Evolutionary conservation across 2,329 filamentous ascomycete genomes (phyloP), one percentile per base, ranked within the genome.

Genomic region (Pseudopyricularia javanii): DNA sequence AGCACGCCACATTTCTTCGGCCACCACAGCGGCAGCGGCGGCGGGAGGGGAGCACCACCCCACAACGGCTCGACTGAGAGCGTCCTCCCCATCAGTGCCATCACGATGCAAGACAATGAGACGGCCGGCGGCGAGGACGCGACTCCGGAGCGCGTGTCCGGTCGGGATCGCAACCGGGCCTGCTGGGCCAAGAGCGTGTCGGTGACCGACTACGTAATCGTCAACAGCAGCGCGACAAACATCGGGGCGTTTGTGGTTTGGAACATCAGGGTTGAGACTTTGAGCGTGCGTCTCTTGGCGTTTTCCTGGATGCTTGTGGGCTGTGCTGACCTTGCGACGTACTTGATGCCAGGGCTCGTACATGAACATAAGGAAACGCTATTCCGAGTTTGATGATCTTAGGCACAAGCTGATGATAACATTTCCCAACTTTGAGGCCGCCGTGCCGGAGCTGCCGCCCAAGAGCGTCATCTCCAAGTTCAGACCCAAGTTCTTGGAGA

Each of bases 161-260:
- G 47, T 15, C 50, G 51, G 20, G 61, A 74, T 50, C 68, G 73
- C 55, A 79, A 78, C 62, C 73, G 70, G 55, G 79, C 78, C 12
- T 85, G 80, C 65, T 85, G 81, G 81, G 81, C 81, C 30, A 76
- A 73, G 66, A 81, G 78, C 62, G 81, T 83, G 52, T 72, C 78
- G 58, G 73, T 85, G 43, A 70, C 74, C 35, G 76, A 80, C 61
- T 69, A 78, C 62, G 76, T 77, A 11, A 60, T 80, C 20, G 74
- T 85, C 47, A 78, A 80, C 55, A 74, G 77, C 50, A 74, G 75
- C 56, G 65, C 74, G 34, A 78, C 74, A 14, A 79, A 74, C 58
- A 74, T 82, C 28, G 91, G 91, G n/a, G 87, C 91, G 2, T 98
- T 97, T 70, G 88, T 96, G 1, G 90, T 95, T 7, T 98, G 88